A percentile compares a stretch with the other conserved stretches of the same genome.
phyloP scores from a whole-genome alignment of 164 flowering plant species.

The Magnolia officinalis region DNA sequence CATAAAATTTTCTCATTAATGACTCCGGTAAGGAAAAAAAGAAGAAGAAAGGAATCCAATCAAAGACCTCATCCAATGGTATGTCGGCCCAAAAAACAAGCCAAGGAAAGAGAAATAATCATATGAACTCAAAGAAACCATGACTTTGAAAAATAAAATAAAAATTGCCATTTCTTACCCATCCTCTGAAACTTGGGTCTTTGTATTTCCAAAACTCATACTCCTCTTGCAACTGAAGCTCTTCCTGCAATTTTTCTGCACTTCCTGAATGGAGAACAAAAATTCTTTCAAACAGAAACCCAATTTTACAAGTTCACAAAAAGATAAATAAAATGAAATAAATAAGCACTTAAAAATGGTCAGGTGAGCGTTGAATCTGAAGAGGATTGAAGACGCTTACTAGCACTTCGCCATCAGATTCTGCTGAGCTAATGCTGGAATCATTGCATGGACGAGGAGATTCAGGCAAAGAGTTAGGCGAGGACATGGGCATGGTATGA shows the following conservation, averaged over 20 bases:
- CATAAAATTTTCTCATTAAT: too few relatives aligned
- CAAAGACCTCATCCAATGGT: too few relatives aligned
- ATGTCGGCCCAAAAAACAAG: too few relatives aligned
- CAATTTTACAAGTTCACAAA: neutral
- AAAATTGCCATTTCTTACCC: slow-evolving; percentile 36
- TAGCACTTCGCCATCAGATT: slow-evolving; percentile 44
- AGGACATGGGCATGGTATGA: slow-evolving; percentile 22
- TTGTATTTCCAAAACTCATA: slow-evolving; percentile 26
- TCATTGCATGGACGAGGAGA: slow-evolving; percentile 36
- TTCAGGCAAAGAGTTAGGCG: slow-evolving; percentile 30
- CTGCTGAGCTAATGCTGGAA: slow-evolving; percentile 32
- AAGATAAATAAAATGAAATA: neutral
- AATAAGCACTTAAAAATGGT: slow-evolving; percentile 4
- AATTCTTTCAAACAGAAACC: slow-evolving; percentile 2
- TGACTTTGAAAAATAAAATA: slow-evolving; percentile 39
- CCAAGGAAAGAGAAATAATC: neutral
- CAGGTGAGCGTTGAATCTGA: neutral
- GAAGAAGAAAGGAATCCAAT: too few relatives aligned
- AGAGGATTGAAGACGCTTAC: slow-evolving; percentile 24
- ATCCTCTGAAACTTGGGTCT: slow-evolving; percentile 22
- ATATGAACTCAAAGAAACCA: slow-evolving; percentile 31
- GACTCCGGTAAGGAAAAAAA: too few relatives aligned
- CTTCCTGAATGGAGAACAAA: slow-evolving; percentile 22
- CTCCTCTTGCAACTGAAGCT: slow-evolving; percentile 15
- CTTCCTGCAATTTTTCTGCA: slow-evolving; percentile 25